These are phyloP conservation scores for Pichia scutulata DNA, from an alignment of 805 yeast species.

Conservation along the genomic window DNA sequence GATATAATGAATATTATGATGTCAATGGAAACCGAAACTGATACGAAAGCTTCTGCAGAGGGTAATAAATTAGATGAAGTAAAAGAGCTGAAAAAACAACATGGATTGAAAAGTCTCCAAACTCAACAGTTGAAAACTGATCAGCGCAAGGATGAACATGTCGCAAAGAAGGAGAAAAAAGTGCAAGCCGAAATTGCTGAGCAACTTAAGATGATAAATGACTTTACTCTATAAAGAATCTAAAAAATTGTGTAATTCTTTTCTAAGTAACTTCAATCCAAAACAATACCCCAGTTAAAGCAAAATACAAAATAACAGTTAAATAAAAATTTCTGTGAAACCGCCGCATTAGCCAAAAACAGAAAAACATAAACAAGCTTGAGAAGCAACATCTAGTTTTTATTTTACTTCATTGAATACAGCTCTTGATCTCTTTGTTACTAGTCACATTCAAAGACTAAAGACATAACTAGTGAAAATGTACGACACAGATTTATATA, in stretches of 20 bases:
- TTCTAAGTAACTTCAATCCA: not conserved
- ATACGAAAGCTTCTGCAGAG: conserved; percentile 9
- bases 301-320: not conserved
- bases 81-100: not conserved
- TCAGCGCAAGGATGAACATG: conserved; percentile 26
- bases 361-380: not conserved
- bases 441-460: not conserved
- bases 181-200: conserved; percentile 35
- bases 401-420: not conserved
- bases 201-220: conserved; percentile 43
- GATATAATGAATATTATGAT: conserved; percentile 16
- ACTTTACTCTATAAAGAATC: conserved; percentile 27
- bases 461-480: not conserved
- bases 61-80: conserved; percentile 4
- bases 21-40: conserved; percentile 10
- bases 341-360: not conserved
- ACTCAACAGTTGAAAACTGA: conserved; percentile 34
- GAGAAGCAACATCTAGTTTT: not conserved
- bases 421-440: not conserved
- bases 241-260: not conserved
- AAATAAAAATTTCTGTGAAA: too few species aligned
- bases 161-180: conserved; percentile 23
- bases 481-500: not conserved
- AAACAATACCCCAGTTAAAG: too few species aligned
- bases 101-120: conserved; percentile 32